Evolutionary conservation across 306 rosid species (phyloP).

Genomic region (Medicago lupulina): DNA sequence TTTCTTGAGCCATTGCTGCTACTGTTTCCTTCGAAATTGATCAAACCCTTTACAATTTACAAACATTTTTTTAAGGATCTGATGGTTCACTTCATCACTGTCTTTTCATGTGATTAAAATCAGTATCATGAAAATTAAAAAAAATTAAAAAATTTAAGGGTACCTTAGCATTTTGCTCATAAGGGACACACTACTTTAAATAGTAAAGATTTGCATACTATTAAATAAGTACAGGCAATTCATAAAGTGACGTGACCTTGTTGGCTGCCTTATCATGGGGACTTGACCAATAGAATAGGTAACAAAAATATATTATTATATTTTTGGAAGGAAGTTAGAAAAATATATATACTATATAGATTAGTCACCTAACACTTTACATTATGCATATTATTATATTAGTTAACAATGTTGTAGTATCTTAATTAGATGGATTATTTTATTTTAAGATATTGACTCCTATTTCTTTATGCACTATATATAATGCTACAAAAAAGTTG

Average conservation of each 20-base stretch:
- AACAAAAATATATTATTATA: not conserved
- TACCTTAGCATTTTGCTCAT: conserved; percentile 22
- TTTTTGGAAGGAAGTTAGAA: not conserved
- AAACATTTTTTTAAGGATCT: conserved; percentile 22
- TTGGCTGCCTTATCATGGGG: conserved; percentile 43
- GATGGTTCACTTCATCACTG: conserved; percentile 46
- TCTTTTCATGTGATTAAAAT: conserved; percentile 50
- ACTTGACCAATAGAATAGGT: conserved; percentile 29
- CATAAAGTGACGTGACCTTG: conserved; percentile 40
- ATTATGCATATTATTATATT: conserved; percentile 22
- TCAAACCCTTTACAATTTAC: not conserved
- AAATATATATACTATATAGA: not conserved
- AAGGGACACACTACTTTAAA: conserved; percentile 48
- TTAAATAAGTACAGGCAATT: conserved; percentile 38
- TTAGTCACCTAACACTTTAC: conserved; percentile 35
- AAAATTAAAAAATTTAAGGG: not conserved
- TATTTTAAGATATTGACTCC: not conserved
- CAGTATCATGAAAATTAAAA: conserved; percentile 22
- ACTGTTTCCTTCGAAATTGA: conserved; percentile 35
- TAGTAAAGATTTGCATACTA: conserved; percentile 28
- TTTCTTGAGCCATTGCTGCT: conserved; percentile 49
- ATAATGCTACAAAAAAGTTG: not conserved
- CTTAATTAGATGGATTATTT: not conserved
- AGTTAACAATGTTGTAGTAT: conserved; percentile 8
- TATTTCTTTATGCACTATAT: conserved; percentile 13